These are phyloP conservation scores for Cudoniella acicularis DNA, from an alignment of 495 filamentous ascomycete species.

Conservation along the genomic window DNA sequence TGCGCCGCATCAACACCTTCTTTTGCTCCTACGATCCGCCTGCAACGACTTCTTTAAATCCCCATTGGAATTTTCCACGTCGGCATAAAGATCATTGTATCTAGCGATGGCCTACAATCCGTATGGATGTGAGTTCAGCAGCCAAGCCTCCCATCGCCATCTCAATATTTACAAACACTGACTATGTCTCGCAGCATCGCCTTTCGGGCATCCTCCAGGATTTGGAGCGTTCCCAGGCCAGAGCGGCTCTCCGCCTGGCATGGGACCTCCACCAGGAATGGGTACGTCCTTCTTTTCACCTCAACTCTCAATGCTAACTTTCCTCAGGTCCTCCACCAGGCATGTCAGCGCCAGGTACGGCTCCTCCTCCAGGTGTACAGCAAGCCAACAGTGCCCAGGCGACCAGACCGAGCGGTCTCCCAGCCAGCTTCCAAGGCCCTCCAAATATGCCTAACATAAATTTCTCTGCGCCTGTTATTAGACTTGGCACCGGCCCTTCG, in stretches of 20 bases:
- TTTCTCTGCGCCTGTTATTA: constrained; percentile 95
- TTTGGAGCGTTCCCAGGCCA: constrained; percentile 69
- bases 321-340: constrained; percentile 59
- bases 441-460: constrained; percentile 96
- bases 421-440: constrained; percentile 83
- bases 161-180: constrained; percentile 4
- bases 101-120: constrained; percentile 67
- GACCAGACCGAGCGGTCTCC: constrained; percentile 74
- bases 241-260: constrained; percentile 51
- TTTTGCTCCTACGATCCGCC: constrained; percentile 8
- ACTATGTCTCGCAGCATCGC: constrained; percentile 32
- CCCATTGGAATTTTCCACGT: neutral
- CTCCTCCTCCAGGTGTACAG: constrained; percentile 75
- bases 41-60: constrained; percentile 6
- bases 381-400: constrained; percentile 63
- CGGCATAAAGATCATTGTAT: neutral
- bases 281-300: constrained; percentile 50
- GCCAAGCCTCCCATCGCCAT: constrained; percentile 4
- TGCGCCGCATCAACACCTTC: neutral
- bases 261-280: constrained; percentile 80
- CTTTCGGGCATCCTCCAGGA: constrained; percentile 69
- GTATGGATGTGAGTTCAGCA: constrained; percentile 64
- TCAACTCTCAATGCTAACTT: constrained; percentile 13
- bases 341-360: constrained; percentile 75
- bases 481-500: constrained; percentile 68